Base-by-base conservation (phyloP, 2,329 filamentous ascomycete species). In the Fusarium palustre region DNA sequence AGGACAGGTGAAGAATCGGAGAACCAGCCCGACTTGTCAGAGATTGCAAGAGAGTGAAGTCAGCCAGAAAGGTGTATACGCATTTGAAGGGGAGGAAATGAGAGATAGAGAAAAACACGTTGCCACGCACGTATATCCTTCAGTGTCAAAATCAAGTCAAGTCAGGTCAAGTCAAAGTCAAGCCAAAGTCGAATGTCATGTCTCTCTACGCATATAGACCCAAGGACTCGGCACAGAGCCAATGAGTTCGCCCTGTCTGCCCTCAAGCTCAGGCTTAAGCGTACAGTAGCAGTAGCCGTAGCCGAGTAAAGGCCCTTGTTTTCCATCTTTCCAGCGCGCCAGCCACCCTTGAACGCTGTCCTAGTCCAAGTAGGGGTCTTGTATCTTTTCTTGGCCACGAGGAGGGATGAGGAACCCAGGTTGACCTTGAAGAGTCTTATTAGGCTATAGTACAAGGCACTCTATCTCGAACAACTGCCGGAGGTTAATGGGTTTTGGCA, bases 201-300 rank as follows among this genome's bases (percentile, higher is more conserved):
- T 41, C 33, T 38, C 41, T 65, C 41, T 39, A 33, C 24, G 55
- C 43, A 58, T 39, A 39, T 39, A 20, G 36, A 39, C 36, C 20
- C 50, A 34, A 47, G 62, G 33, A 64, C 38, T 24, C 20, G 43
- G 42, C 33, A 36, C 43, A 58, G 41, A 46, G 4, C 60, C 60
- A 64, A 64, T 64, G 42, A 28, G 16, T 49, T 50, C 50, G 34
- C 54, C 45, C 46, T 54, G 43, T 50, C 48, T 52, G 52, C 28
- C 46, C 47, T 49, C 46, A 67, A 68, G 59, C 58, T 46, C 66
- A 69, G 61, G 66, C 66, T 58, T 46, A 67, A 69, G 66, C 55
- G 43, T 43, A n/a, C 57, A 59, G 28, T 28, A 28, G 28, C 57
- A 64, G 41, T n/a, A 28, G 24, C 41, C 41, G 41, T 50, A 42